Percentiles rank a stretch among this genome's conserved stretches.
Conservation (phyloP, 1,139 yeast genomes). For the Candida dubliniensis region DNA sequence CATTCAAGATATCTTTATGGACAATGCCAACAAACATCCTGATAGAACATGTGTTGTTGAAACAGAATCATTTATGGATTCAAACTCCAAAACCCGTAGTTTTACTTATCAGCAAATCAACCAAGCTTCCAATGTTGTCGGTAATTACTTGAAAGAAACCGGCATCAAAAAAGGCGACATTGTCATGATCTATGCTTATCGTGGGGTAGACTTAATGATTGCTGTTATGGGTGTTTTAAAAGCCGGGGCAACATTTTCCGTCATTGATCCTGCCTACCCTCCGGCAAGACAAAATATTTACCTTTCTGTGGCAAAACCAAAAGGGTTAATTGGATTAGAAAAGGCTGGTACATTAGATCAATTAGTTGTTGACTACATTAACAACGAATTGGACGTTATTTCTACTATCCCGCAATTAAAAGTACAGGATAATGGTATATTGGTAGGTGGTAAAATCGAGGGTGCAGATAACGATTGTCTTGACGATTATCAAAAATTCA, state of each 20-base stretch:
- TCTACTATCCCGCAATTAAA: conserved; percentile 77
- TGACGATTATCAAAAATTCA: conserved; percentile 42
- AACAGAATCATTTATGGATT: conserved; percentile 69
- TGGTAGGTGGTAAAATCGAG: conserved; percentile 55
- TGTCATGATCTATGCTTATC: conserved; percentile 94
- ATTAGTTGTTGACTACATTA: conserved; percentile 74
- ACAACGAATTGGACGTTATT: conserved; percentile 66
- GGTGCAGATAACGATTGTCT: conserved; percentile 48
- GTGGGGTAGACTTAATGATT: conserved; percentile 95
- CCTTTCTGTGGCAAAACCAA: conserved; percentile 89
- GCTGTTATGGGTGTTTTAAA: conserved; percentile 97
- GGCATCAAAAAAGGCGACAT: conserved; percentile 92
- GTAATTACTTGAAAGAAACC: conserved; percentile 76
- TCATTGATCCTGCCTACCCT: conserved; percentile 98
- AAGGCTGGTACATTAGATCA: conserved; percentile 84
- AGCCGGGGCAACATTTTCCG: conserved; percentile 98
- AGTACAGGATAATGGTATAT: conserved; percentile 72
- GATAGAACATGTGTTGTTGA: conserved; percentile 89
- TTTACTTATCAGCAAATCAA: conserved; percentile 85
- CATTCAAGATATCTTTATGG: conserved; percentile 89
- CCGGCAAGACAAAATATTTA: conserved; percentile 96
- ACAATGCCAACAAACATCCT: conserved; percentile 80
- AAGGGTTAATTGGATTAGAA: conserved; percentile 82
- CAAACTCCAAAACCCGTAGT: conserved; percentile 58
- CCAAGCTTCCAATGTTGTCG: conserved; percentile 91